Conservation (phyloP, 75 land plant genomes). For the Azolla pinnata region DNA sequence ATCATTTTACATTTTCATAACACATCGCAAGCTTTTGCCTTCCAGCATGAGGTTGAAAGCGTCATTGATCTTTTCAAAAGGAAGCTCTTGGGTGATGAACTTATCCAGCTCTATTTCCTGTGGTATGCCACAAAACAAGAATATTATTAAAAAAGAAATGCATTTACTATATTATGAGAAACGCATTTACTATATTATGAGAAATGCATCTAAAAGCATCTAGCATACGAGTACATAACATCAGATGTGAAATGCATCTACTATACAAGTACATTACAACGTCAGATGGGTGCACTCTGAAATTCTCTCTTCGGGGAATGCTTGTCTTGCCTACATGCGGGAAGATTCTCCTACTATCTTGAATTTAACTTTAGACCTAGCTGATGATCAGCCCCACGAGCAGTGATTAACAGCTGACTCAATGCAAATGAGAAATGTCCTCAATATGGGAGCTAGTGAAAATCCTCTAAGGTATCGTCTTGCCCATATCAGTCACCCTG, state of each 20-base stretch:
- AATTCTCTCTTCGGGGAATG: no score
- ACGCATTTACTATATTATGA: not conserved
- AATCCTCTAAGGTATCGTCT: not conserved
- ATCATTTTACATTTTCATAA: constrained; percentile 39
- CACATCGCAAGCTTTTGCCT: constrained; percentile 78
- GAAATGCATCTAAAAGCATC: not conserved
- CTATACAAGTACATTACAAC: not conserved
- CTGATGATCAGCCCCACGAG: no score
- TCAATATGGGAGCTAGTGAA: not conserved
- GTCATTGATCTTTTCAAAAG: constrained; percentile 61
- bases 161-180: not conserved
- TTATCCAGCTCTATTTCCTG: constrained; percentile 73
- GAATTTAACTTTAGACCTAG: no score
- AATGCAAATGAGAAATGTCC: not conserved
- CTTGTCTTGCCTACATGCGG: no score
- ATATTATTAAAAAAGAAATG: not conserved
- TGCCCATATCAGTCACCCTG: no score
- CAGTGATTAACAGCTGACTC: no score
- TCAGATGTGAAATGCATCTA: not conserved
- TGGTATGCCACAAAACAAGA: constrained; percentile 1
- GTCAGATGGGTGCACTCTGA: not conserved
- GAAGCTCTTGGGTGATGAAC: constrained; percentile 56
- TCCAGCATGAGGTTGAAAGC: constrained; percentile 67
- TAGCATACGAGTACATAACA: not conserved
- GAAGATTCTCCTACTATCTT: no score